Conservation (phyloP, 208 protist species). For the Blechomonas ayalai region DNA sequence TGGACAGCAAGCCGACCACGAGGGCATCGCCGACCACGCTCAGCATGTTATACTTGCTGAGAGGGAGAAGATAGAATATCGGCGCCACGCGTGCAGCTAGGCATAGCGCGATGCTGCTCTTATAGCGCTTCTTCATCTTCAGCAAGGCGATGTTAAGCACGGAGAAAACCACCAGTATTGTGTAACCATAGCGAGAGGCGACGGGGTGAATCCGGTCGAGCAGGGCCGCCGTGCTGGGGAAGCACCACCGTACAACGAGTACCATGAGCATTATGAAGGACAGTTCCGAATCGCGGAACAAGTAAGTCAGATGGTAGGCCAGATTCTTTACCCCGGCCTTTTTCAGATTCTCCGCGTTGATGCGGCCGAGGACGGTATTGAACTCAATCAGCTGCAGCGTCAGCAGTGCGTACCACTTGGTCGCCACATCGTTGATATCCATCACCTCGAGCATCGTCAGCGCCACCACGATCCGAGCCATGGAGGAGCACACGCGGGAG, state of each 20-base stretch:
- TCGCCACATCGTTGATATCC: conserved; percentile 38
- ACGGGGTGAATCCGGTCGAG: conserved; percentile 11
- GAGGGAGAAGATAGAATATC: conserved; percentile 68
- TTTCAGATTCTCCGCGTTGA: conserved; percentile 74
- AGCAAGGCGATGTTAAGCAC: conserved; percentile 65
- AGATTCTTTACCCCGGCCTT: conserved; percentile 71
- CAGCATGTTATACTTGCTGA: conserved; percentile 57
- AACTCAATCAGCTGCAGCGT: conserved; percentile 76
- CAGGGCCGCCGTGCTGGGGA: conserved; percentile 14
- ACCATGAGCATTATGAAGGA: conserved; percentile 63
- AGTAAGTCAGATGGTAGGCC: conserved; percentile 71
- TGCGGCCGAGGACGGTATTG: conserved; percentile 76
- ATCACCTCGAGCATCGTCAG: conserved; percentile 75
- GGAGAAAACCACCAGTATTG: conserved; percentile 34
- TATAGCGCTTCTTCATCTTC: conserved; percentile 52
- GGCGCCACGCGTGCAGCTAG: conserved; percentile 58
- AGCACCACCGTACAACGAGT: conserved; percentile 46
- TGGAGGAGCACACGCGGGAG: conserved; percentile 63
- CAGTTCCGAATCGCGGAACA: conserved; percentile 71
- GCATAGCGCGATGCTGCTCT: conserved; percentile 58
- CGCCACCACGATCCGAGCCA: conserved; percentile 76
- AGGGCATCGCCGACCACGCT: conserved; percentile 81
- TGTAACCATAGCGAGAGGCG: conserved; percentile 30
- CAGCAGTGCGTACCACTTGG: conserved; percentile 75
- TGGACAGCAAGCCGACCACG: conserved; percentile 75